Conservation (phyloP, 306 rosid genomes). For the Senna siamea region DNA sequence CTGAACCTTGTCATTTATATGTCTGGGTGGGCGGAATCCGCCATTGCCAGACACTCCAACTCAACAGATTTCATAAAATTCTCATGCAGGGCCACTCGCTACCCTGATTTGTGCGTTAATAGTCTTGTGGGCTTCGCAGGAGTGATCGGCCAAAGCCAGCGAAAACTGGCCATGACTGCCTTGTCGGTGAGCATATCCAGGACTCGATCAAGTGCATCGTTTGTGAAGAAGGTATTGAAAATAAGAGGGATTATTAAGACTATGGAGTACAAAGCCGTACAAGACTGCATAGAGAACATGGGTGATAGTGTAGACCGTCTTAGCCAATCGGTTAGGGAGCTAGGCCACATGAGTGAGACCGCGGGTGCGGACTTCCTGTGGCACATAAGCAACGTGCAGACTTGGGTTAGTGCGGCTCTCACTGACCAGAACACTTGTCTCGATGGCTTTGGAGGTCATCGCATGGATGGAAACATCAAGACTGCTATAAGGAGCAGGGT, state of each 20-base stretch:
- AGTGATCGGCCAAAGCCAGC: constrained; percentile 54
- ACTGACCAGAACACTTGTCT: constrained; percentile 79
- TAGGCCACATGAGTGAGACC: constrained; percentile 47
- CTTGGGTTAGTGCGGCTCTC: constrained; percentile 87
- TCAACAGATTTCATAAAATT: constrained; percentile 58
- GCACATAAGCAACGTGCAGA: constrained; percentile 86
- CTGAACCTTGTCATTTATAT: constrained; percentile 35
- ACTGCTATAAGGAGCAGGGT: constrained; percentile 49
- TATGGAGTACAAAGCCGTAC: constrained; percentile 59
- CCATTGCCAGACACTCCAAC: constrained; percentile 35
- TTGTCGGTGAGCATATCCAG: constrained; percentile 64
- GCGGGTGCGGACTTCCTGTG: constrained; percentile 63
- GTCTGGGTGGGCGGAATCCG: constrained; percentile 24
- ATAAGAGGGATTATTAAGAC: constrained; percentile 47
- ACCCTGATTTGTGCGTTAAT: constrained; percentile 64
- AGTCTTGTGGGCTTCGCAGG: constrained; percentile 51
- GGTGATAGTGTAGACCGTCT: constrained; percentile 68
- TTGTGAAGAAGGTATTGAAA: constrained; percentile 53
- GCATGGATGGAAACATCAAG: constrained; percentile 61
- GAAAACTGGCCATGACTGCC: constrained; percentile 64
- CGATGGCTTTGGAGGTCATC: constrained; percentile 58
- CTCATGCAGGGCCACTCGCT: constrained; percentile 64
- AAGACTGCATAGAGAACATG: constrained; percentile 80
- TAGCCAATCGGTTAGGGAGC: constrained; percentile 59
- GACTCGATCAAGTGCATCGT: constrained; percentile 51